These are phyloP conservation scores for Tetrastigma voinierianum DNA, from an alignment of 164 flowering plant species.

Conservation along the genomic window DNA sequence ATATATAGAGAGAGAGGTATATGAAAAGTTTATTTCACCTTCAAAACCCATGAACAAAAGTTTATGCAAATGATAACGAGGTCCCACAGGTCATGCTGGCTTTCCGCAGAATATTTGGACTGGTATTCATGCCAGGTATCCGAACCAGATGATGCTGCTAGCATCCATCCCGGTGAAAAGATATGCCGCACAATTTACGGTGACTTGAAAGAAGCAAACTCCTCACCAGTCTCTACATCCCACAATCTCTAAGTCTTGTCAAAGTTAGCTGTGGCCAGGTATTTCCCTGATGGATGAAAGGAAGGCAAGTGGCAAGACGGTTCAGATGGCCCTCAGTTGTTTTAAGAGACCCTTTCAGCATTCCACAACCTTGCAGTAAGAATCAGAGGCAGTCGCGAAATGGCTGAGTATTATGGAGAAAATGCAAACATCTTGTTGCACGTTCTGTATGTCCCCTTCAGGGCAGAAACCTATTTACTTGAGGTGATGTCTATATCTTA, in stretches of 20 bases:
- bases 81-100: constrained; percentile 95
- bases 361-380: constrained; percentile 90
- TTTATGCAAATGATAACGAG: constrained; percentile 26
- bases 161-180: constrained; percentile 89
- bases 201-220: constrained; percentile 98
- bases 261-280: constrained; percentile 89
- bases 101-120: constrained; percentile 95
- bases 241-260: constrained; percentile 99
- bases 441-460: constrained; percentile 93
- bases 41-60: too few species aligned
- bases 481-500: constrained; percentile 88
- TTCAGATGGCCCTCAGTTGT: constrained; percentile 89
- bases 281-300: constrained; percentile 96
- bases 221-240: constrained; percentile 79
- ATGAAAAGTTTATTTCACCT: too few species aligned
- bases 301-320: constrained; percentile 88
- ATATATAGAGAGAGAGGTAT: too few species aligned
- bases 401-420: constrained; percentile 67
- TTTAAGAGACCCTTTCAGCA: constrained; percentile 60
- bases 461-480: constrained; percentile 49
- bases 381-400: constrained; percentile 91
- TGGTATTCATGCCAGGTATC: constrained; percentile 98
- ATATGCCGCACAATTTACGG: constrained; percentile 78
- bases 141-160: constrained; percentile 89
- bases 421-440: constrained; percentile 88